Evolutionary conservation across 768 basidiomycete genomes (phyloP), one percentile per base, ranked within the genome.

Genomic region (Albatrellus ellisii): DNA sequence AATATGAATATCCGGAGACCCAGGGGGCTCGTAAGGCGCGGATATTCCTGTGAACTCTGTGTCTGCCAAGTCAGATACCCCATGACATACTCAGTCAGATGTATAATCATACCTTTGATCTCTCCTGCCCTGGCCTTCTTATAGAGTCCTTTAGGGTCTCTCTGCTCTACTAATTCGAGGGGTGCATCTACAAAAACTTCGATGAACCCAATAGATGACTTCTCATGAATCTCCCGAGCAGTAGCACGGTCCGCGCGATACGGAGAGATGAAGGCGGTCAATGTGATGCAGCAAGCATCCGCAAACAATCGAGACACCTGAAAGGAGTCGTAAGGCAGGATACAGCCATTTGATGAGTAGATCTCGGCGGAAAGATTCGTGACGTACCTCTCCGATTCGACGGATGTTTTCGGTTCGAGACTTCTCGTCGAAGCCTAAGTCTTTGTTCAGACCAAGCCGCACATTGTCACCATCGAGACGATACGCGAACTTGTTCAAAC

Each of bases 211-310:
- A 98, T 62, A 14, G 69, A 67, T 2, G 75, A 68, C 38, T 75
- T 68, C 36, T 75, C 70, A 60, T 99, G 94, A 22, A 98, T 69
- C 45, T 78, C 66, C 33, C 95, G 77, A 17, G 87, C 95, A 36
- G 80, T 58, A 10, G 73, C 69, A 26, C 95, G 78, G 66, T 99
- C 94, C 11, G 77, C 72, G 37, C 75, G 70, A 63, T 98, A 97
- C n/a, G 95, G 95, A 1, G 95, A 98, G 61, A 99, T 99, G 66
- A 99, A 99, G 10, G 95, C 92, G 14, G 95, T 94, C 57, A 97
- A 69, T 14, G 85, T 70, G 50, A 95, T 71, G 52, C 82, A 85
- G 25, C 75, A 80, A 3, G 91, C 74, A 54, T 92, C 86, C 15
- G 91, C 77, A 60, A 99, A 95, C 31, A 98, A 69, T 59, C 89